Conservation (phyloP, 768 basidiomycete genomes). For the Mycena alexandri region DNA sequence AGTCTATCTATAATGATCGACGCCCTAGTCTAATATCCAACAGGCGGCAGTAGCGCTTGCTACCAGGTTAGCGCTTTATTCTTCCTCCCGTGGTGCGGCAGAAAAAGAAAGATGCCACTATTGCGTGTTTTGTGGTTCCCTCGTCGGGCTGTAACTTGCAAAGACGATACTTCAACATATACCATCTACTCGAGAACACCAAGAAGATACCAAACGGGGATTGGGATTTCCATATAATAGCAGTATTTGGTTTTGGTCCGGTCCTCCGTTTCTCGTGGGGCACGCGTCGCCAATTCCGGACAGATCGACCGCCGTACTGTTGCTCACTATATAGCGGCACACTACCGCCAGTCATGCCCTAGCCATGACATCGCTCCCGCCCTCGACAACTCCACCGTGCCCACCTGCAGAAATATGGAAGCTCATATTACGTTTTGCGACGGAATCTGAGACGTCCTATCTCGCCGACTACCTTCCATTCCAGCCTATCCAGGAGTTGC, state of each 20-base stretch:
- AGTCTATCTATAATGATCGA: too few relatives aligned
- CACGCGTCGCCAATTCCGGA: constrained; percentile 1
- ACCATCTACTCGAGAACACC: not conserved
- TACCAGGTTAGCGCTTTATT: too few relatives aligned
- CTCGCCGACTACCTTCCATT: constrained; percentile 29
- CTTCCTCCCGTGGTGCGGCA: too few relatives aligned
- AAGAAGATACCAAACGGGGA: constrained; percentile 15
- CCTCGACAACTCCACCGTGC: not conserved
- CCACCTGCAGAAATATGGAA: constrained; percentile 34
- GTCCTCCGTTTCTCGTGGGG: not conserved
- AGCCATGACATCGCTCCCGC: constrained; percentile 2
- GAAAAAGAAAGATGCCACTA: too few relatives aligned
- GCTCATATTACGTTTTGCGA: constrained; percentile 25
- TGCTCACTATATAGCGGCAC: constrained; percentile 14
- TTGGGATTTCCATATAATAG: constrained; percentile 22
- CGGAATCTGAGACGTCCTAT: not conserved
- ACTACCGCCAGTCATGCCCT: not conserved
- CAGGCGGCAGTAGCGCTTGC: too few relatives aligned
- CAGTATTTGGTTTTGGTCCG: constrained; percentile 29
- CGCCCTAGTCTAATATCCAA: too few relatives aligned
- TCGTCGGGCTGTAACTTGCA: too few relatives aligned
- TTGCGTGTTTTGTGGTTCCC: not conserved
- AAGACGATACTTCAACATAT: too few relatives aligned
- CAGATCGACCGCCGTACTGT: not conserved
- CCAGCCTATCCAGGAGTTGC: constrained; percentile 25